Evolutionary conservation across 805 yeast species (phyloP).

Genomic region (Saccharomycopsis sp.): DNA sequence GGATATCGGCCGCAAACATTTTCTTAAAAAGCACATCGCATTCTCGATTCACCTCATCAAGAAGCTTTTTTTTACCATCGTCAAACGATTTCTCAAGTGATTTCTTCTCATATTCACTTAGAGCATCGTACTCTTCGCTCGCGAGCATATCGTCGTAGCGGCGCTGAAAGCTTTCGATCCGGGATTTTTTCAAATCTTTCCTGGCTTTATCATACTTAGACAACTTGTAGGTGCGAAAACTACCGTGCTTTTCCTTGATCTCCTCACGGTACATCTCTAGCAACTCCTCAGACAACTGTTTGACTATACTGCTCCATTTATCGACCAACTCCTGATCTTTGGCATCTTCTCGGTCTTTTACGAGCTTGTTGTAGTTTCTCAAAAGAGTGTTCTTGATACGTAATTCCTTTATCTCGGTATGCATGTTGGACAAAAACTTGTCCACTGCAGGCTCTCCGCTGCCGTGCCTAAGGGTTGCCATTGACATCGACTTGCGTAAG

Average conservation of each 20-base stretch:
- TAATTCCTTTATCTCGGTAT: conserved; percentile 3
- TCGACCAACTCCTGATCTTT: conserved; percentile 11
- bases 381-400: conserved; percentile 7
- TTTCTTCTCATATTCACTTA: conserved; percentile 15
- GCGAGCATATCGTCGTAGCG: conserved; percentile 10
- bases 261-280: conserved; percentile 9
- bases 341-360: background rate
- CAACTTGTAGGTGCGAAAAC: conserved; percentile 15
- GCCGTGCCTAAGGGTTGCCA: background rate
- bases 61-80: conserved; percentile 4
- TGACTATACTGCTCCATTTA: conserved; percentile 12
- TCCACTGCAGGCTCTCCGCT: background rate
- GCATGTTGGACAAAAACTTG: background rate
- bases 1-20: conserved; percentile 18
- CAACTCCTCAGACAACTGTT: conserved; percentile 4
- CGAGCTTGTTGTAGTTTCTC: conserved; percentile 13
- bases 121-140: conserved; percentile 6
- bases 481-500: conserved; percentile 4
- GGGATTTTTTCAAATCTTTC: conserved; percentile 7
- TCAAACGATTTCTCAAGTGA: conserved; percentile 12
- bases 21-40: conserved; percentile 14
- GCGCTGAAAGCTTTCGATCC: conserved; percentile 9
- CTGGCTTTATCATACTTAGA: conserved; percentile 16
- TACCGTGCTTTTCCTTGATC: conserved; percentile 14
- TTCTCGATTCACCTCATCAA: conserved; percentile 11